Conservation (phyloP, 345 rosid genomes). For the rapeseed (Brassica napus) region Da-Ae NC_063449.1:27171501-27172000, state of each 20-base stretch:
- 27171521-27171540: background rate
- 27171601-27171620: slow-evolving; percentile 59
- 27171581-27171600: slow-evolving; percentile 58
- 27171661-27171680: slow-evolving; percentile 64
- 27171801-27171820: background rate
- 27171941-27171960: slow-evolving; percentile 33
- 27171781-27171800: background rate
- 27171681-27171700: slow-evolving; percentile 71
- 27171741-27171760: slow-evolving; percentile 3
- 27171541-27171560: background rate
- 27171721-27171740: slow-evolving; percentile 2
- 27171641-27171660: slow-evolving; percentile 53
- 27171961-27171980: slow-evolving; percentile 40
- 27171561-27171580: slow-evolving; percentile 29
- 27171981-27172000: slow-evolving; percentile 40
- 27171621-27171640: slow-evolving; percentile 50
- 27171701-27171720: slow-evolving; percentile 49
- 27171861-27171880: slow-evolving; percentile 64
- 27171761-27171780: background rate
- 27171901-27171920: slow-evolving; percentile 16
- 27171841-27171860: slow-evolving; percentile 58
- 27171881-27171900: slow-evolving; percentile 45
- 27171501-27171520: background rate
- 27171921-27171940: slow-evolving; percentile 30
- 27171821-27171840: slow-evolving; percentile 35